These are phyloP conservation scores for Tetrahymena malaccensis DNA, from an alignment of 73 alveolate genomes.

Conservation along the genomic window DNA sequence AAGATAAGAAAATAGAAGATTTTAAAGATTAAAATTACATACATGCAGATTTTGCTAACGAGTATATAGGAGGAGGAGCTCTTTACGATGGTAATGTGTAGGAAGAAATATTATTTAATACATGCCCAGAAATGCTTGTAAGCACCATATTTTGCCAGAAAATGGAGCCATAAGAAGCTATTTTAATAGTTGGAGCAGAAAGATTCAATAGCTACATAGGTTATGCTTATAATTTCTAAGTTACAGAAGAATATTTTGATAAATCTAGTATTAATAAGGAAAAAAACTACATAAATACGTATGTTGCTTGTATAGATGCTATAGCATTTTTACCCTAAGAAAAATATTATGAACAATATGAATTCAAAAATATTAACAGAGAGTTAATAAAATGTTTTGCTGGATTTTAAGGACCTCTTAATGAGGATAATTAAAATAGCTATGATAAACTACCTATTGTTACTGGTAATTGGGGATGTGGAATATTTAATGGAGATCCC, in stretches of 20 bases:
- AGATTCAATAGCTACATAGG: conserved; percentile 72
- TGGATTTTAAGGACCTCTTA: conserved; percentile 26
- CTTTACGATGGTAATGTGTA: conserved; percentile 75
- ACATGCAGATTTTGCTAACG: conserved; percentile 86
- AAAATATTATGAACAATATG: neutral
- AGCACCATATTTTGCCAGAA: conserved; percentile 59
- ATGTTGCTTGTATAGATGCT: neutral
- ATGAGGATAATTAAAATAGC: neutral
- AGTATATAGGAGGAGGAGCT: conserved; percentile 94
- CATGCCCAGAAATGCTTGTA: conserved; percentile 78
- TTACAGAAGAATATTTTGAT: neutral
- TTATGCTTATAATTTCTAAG: conserved; percentile 51
- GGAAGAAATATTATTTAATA: conserved; percentile 85
- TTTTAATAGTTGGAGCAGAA: conserved; percentile 66
- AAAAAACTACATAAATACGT: neutral
- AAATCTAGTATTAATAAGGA: neutral
- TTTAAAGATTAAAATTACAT: neutral
- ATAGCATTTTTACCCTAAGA: neutral
- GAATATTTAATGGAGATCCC: conserved; percentile 63
- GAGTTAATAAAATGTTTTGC: conserved; percentile 60
- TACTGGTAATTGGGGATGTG: conserved; percentile 89
- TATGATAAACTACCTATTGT: conserved; percentile 21
- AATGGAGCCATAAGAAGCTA: conserved; percentile 77
- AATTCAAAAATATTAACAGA: conserved; percentile 24
- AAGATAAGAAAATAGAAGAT: neutral